Percentiles rank a stretch among this genome's conserved stretches.
Evolutionary conservation across 2,329 filamentous ascomycete species (phyloP).

Genomic region (Hymenoscyphus fructigenus): DNA sequence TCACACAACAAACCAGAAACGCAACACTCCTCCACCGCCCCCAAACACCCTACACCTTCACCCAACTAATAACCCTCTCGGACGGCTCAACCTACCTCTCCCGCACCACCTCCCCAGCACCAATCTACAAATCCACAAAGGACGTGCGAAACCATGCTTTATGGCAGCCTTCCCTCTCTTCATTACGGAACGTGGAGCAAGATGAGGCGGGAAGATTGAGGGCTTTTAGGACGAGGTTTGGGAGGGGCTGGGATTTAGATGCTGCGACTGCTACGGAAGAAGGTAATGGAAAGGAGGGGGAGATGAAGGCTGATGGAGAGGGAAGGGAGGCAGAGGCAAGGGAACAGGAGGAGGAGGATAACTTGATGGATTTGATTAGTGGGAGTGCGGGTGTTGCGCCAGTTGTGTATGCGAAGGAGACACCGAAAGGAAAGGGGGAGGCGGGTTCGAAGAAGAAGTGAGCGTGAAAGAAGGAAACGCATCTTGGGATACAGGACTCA

Average conservation of each 20-base stretch:
- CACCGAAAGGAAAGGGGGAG: slow-evolving; percentile 39
- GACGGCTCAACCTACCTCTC: slow-evolving; percentile 84
- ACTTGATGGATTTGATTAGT: slow-evolving; percentile 57
- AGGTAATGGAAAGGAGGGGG: slow-evolving; percentile 29
- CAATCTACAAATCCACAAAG: slow-evolving; percentile 63
- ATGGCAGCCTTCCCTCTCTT: slow-evolving; percentile 85
- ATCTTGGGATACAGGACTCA: too few relatives aligned
- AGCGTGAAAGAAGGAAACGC: background rate
- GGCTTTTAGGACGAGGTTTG: slow-evolving; percentile 83
- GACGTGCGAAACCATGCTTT: slow-evolving; percentile 86
- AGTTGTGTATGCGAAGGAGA: slow-evolving; percentile 37
- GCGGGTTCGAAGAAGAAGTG: slow-evolving; percentile 18
- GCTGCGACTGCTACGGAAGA: slow-evolving; percentile 33
- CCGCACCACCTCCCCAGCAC: slow-evolving; percentile 71
- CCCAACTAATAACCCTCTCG: slow-evolving; percentile 87
- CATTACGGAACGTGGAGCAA: slow-evolving; percentile 83
- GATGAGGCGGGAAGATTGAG: slow-evolving; percentile 91
- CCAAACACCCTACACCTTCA: slow-evolving; percentile 93
- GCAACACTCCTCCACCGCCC: slow-evolving; percentile 84
- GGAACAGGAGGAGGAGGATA: slow-evolving; percentile 46
- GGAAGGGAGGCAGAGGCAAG: slow-evolving; percentile 23
- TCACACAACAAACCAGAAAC: slow-evolving; percentile 50
- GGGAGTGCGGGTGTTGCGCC: slow-evolving; percentile 38
- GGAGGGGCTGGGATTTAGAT: slow-evolving; percentile 73
- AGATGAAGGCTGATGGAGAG: slow-evolving; percentile 14